phyloP scores from a whole-genome alignment of 2,329 filamentous ascomycete genomes.

The Xylaria sp. region DNA sequence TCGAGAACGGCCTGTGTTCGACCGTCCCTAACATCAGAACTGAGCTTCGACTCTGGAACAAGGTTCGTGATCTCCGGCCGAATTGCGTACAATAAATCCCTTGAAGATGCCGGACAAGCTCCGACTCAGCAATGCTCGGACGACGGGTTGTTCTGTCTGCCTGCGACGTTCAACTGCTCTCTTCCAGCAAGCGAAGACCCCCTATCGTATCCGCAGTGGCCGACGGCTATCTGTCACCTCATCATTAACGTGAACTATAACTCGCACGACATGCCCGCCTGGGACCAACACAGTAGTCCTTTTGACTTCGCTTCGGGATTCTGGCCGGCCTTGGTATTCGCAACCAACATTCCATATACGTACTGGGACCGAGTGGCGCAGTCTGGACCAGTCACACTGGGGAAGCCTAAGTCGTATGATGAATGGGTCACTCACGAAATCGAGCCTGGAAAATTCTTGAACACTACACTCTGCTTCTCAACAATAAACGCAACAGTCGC shows the following conservation, averaged over 20 bases:
- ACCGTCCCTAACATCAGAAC: neutral
- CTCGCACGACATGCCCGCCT: neutral
- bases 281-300: conserved; percentile 6
- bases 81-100: conserved; percentile 3
- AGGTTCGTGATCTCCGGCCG: too few relatives aligned
- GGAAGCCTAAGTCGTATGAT: neutral
- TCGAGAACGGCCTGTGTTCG: conserved; percentile 2
- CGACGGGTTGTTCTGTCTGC: neutral
- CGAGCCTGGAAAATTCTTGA: conserved; percentile 3
- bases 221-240: conserved; percentile 1
- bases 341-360: conserved; percentile 13
- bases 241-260: neutral
- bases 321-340: conserved; percentile 21
- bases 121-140: neutral
- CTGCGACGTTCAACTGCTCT: neutral
- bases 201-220: neutral
- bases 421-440: conserved; percentile 13
- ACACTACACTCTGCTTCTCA: conserved; percentile 16
- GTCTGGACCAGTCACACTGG: conserved; percentile 2
- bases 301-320: conserved; percentile 9
- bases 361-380: neutral
- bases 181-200: neutral
- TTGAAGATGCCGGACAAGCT: neutral
- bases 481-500: neutral
- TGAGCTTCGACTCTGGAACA: neutral